phyloP scores from a whole-genome alignment of 768 basidiomycete genomes.

The Tulasnella sp. region DNA sequence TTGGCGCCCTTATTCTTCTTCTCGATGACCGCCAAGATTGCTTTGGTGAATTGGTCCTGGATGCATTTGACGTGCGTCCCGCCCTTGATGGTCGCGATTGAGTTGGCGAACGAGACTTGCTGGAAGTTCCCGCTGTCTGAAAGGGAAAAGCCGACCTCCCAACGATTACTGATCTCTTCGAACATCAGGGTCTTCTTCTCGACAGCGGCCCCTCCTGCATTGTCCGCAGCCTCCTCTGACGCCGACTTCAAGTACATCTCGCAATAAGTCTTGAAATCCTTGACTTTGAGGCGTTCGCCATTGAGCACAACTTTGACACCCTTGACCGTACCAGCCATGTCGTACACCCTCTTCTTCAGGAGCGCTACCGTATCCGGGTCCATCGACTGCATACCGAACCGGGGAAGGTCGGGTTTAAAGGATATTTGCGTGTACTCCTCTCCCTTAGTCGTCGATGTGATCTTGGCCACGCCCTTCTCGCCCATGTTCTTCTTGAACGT shows the following conservation, averaged over 20 bases:
- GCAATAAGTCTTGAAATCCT: constrained; percentile 94
- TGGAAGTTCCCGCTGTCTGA: constrained; percentile 79
- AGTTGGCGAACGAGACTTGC: constrained; percentile 96
- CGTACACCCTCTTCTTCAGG: constrained; percentile 88
- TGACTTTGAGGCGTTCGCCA: constrained; percentile 83
- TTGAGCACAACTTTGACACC: constrained; percentile 91
- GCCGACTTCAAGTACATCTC: constrained; percentile 82
- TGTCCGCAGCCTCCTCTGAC: constrained; percentile 54
- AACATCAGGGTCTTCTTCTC: constrained; percentile 70
- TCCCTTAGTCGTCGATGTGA: constrained; percentile 76
- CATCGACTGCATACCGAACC: constrained; percentile 86
- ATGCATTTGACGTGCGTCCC: constrained; percentile 84
- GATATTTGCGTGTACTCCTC: constrained; percentile 91
- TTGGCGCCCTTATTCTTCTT: constrained; percentile 99
- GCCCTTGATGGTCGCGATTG: constrained; percentile 92
- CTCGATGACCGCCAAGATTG: constrained; percentile 64
- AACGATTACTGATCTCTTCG: constrained; percentile 68
- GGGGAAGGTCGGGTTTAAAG: constrained; percentile 82
- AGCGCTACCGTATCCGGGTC: constrained; percentile 86
- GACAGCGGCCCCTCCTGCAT: constrained; percentile 69
- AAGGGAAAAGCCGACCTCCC: constrained; percentile 92
- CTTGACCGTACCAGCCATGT: constrained; percentile 91
- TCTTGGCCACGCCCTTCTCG: constrained; percentile 78
- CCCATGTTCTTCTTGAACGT: constrained; percentile 92
- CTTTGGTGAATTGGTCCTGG: constrained; percentile 83